These are phyloP conservation scores for Corymbia calophylla DNA, from an alignment of 441 rosid species.

Conservation along the genomic window DNA sequence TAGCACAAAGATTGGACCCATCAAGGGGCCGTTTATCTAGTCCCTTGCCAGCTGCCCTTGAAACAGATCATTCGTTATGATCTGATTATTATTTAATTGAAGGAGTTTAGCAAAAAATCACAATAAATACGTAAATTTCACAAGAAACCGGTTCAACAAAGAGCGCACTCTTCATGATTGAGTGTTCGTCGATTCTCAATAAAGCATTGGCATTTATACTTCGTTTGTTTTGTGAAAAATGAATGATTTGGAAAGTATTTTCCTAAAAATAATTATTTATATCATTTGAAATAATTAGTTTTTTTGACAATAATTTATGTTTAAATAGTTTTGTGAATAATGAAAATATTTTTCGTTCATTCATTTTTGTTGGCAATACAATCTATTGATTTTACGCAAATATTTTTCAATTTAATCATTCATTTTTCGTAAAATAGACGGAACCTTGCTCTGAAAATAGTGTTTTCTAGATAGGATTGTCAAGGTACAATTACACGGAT, in stretches of 20 bases:
- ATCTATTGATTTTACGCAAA: no score
- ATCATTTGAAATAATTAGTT: no score
- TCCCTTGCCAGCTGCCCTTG: background rate
- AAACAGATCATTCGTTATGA: no score
- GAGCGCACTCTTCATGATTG: background rate
- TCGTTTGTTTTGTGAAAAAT: no score
- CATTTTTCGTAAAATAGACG: no score
- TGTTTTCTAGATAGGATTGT: no score
- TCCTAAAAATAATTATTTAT: background rate
- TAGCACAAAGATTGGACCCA: background rate
- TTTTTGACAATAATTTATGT: rapidly evolving
- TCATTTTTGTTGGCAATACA: background rate
- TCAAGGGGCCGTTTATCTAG: background rate
- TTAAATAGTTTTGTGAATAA: background rate
- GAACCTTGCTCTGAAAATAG: background rate
- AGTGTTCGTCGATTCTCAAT: background rate
- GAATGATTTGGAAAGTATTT: no score
- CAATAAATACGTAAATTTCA: background rate
- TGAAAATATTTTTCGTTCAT: no score
- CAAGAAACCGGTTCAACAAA: background rate
- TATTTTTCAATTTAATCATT: no score
- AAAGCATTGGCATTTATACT: background rate
- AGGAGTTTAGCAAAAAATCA: background rate
- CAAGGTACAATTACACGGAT: no score
- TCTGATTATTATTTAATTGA: background rate